Evolutionary conservation across 129 eudicot species (phyloP).

Genomic region (Escallonia herrerae): DNA sequence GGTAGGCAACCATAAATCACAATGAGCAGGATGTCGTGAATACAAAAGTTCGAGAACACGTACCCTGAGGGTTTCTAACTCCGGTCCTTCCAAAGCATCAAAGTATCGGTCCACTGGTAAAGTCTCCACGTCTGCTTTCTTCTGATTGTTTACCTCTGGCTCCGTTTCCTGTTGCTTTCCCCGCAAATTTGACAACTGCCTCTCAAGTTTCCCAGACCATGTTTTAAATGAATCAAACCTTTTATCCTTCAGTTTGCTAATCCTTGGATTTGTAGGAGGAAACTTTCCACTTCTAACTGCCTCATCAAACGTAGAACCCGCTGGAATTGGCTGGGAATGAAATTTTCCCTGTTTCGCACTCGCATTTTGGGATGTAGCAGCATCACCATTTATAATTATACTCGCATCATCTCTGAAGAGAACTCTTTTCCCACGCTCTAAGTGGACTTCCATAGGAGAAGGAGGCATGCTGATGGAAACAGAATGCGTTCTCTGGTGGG

Average conservation of each 20-base stretch:
- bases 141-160: slow-evolving; percentile 17
- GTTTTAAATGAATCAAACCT: slow-evolving; percentile 83
- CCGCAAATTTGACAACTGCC: slow-evolving; percentile 59
- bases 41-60: background rate
- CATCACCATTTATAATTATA: slow-evolving; percentile 9
- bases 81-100: slow-evolving; percentile 91
- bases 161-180: slow-evolving; percentile 31
- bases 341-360: slow-evolving; percentile 17
- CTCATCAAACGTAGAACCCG: slow-evolving; percentile 19
- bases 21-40: no score
- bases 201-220: slow-evolving; percentile 80
- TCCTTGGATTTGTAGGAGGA: slow-evolving; percentile 25
- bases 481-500: slow-evolving; percentile 39
- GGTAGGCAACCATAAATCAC: no score
- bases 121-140: slow-evolving; percentile 24
- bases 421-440: slow-evolving; percentile 29
- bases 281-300: slow-evolving; percentile 19
- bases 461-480: slow-evolving; percentile 83
- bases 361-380: background rate
- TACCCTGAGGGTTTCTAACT: slow-evolving; percentile 81
- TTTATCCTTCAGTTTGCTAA: slow-evolving; percentile 30
- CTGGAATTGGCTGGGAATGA: slow-evolving; percentile 66
- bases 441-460: slow-evolving; percentile 37
- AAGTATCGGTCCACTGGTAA: slow-evolving; percentile 75
- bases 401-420: slow-evolving; percentile 33